Evolutionary conservation across 495 filamentous ascomycete genomes (phyloP).

Genomic region (Penicillium maclennaniae): DNA sequence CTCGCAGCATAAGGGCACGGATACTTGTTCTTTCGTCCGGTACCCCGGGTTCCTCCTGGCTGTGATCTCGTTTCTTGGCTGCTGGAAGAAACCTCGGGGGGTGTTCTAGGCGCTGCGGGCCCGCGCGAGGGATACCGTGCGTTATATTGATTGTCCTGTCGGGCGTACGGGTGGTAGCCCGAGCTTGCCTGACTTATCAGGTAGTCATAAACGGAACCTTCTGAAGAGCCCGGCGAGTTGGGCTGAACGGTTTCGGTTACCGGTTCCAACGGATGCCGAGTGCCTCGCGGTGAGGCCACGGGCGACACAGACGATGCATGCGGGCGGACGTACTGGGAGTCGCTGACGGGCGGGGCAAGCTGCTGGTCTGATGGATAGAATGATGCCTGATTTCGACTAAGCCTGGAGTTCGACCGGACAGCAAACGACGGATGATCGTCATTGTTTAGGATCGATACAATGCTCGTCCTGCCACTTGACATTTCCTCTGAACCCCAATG

Average conservation of each 20-base stretch:
- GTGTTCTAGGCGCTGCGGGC: slow-evolving; percentile 19
- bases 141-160: slow-evolving; percentile 21
- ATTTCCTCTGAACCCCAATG: slow-evolving; percentile 25
- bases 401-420: slow-evolving; percentile 39
- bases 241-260: slow-evolving; percentile 29
- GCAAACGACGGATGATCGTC: slow-evolving; percentile 48
- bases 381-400: slow-evolving; percentile 31
- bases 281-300: slow-evolving; percentile 22
- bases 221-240: slow-evolving; percentile 35
- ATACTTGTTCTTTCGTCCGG: slow-evolving; percentile 50
- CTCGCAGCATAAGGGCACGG: slow-evolving; percentile 56
- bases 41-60: slow-evolving; percentile 10
- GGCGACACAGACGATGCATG: slow-evolving; percentile 28
- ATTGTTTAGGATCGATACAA: slow-evolving; percentile 50
- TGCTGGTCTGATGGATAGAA: slow-evolving; percentile 24
- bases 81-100: slow-evolving; percentile 27
- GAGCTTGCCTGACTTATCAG: slow-evolving; percentile 26
- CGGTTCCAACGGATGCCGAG: slow-evolving; percentile 26
- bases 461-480: slow-evolving; percentile 34
- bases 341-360: slow-evolving; percentile 21
- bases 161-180: slow-evolving; percentile 25
- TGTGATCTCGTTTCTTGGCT: slow-evolving; percentile 27
- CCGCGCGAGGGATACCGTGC: slow-evolving; percentile 18
- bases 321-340: slow-evolving; percentile 20
- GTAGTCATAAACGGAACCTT: slow-evolving; percentile 39